Evolutionary conservation across 2,329 filamentous ascomycete genomes (phyloP), one percentile per base, ranked within the genome.

Genomic region (Penicillium freii): DNA sequence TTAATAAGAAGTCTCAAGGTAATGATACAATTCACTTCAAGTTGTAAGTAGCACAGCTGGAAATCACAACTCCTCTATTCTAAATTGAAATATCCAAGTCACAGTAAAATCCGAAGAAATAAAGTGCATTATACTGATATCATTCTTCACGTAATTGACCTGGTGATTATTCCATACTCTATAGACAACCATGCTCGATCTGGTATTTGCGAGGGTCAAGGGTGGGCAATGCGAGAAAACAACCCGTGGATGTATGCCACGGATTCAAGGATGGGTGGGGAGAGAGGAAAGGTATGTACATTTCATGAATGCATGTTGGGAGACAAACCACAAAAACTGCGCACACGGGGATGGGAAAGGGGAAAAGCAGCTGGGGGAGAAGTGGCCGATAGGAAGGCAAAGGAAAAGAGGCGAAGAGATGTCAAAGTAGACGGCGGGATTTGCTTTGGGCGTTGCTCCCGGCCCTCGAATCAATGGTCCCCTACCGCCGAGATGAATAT

Each of bases 131-230:
- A 66, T 60, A 62, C 61, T 65, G 51, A 60, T 67, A 61, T 67
- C 60, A 60, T 67, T 66, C 61, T 66, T 62, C 51, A 59, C 65
- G 64, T 66, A 60, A 62, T 61, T 61, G 58, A 60, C 62, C 61
- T 57, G 51, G 60, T 66, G 56, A 68, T 68, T 67, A 69, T 65
- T 65, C 64, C 64, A 65, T 69, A 68, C 63, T 66, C 66, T 68
- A 69, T 68, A 67, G 60, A 69, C 63, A 68, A 56, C 61, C 62
- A 64, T 65, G 59, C 61, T 63, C 60, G 57, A 64, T 64, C 61
- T 59, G 63, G 59, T 67, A 67, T 69, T 68, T 68, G 67, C 57
- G 62, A 62, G 60, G 56, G 61, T 63, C 51, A 54, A 56, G 54
- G 49, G 45, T 33, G 50, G 52, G 57, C 45, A 64, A 64, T 66